Conservation (phyloP, 1,284 basidiomycete genomes). For the Cryptococcus sp. region DNA sequence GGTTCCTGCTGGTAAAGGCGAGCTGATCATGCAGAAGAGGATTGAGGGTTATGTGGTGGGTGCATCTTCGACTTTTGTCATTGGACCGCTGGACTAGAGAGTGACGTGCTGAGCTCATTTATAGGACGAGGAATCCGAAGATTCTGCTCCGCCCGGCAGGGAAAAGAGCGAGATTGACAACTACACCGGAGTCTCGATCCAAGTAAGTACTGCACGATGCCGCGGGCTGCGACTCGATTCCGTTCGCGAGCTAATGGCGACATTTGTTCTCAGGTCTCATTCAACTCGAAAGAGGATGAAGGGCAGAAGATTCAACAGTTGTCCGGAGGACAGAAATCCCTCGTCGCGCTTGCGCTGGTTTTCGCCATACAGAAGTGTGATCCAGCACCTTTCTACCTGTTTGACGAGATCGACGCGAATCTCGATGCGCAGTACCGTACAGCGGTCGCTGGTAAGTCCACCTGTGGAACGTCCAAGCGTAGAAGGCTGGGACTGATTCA, state of each 20-base stretch:
- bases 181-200: conserved; percentile 95
- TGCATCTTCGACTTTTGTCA: conserved; percentile 9
- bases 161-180: conserved; percentile 80
- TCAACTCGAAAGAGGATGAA: conserved; percentile 97
- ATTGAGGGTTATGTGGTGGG: conserved; percentile 70
- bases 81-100: background rate
- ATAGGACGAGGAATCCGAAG: conserved; percentile 52
- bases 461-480: background rate
- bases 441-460: conserved; percentile 79
- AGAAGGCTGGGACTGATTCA: conserved; percentile 9
- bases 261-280: conserved; percentile 70
- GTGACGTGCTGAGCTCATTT: conserved; percentile 6
- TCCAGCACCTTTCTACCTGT: conserved; percentile 99
- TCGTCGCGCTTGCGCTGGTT: conserved; percentile 91
- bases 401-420: conserved; percentile 99
- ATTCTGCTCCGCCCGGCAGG: conserved; percentile 39
- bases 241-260: background rate
- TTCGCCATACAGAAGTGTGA: conserved; percentile 99
- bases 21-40: conserved; percentile 86
- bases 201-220: conserved; percentile 56
- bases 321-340: conserved; percentile 95
- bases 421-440: conserved; percentile 97
- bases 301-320: conserved; percentile 94
- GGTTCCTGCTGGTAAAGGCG: conserved; percentile 90
- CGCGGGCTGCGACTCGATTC: background rate